Percentiles rank a stretch among this genome's conserved stretches.
phyloP scores from a whole-genome alignment of 2,329 filamentous ascomycete genomes.

The Cadophora gregata region DNA sequence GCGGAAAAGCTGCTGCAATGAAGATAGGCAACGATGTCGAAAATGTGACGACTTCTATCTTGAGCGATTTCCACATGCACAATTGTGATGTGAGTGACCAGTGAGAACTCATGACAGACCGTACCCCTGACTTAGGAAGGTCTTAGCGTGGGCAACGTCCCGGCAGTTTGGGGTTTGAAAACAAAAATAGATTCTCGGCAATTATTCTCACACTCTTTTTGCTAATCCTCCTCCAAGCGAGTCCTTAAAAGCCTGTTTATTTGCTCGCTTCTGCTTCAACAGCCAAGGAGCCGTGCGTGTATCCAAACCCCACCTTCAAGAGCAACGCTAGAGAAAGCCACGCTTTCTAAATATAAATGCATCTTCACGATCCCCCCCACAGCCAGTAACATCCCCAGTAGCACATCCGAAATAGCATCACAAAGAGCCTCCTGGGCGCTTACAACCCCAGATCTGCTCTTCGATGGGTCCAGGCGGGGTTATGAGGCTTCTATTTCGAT shows the following conservation, averaged over 20 bases:
- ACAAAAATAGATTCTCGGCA: constrained; percentile 20
- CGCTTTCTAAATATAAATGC: constrained; percentile 19
- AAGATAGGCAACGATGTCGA: neutral
- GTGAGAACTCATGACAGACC: neutral
- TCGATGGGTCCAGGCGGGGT: constrained; percentile 18
- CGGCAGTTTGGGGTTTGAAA: constrained; percentile 9
- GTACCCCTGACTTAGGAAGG: constrained; percentile 7
- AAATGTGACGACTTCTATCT: constrained; percentile 13
- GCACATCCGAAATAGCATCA: constrained; percentile 24
- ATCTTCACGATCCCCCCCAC: constrained; percentile 17
- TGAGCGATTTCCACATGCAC: constrained; percentile 13
- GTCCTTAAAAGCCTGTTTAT: neutral
- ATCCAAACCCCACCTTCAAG: constrained; percentile 3
- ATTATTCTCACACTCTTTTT: neutral
- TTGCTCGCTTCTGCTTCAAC: neutral
- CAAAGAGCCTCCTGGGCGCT: constrained; percentile 16
- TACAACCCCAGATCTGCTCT: constrained; percentile 21
- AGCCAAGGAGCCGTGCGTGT: neutral
- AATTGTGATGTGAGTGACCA: neutral
- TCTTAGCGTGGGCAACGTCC: neutral
- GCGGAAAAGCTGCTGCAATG: neutral
- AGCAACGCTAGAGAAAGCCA: constrained; percentile 15
- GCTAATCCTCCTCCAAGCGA: neutral
- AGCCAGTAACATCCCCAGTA: constrained; percentile 14
- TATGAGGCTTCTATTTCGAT: constrained; percentile 18